phyloP scores from a whole-genome alignment of 129 eudicot species.

The Scalesia atractyloides region DNA sequence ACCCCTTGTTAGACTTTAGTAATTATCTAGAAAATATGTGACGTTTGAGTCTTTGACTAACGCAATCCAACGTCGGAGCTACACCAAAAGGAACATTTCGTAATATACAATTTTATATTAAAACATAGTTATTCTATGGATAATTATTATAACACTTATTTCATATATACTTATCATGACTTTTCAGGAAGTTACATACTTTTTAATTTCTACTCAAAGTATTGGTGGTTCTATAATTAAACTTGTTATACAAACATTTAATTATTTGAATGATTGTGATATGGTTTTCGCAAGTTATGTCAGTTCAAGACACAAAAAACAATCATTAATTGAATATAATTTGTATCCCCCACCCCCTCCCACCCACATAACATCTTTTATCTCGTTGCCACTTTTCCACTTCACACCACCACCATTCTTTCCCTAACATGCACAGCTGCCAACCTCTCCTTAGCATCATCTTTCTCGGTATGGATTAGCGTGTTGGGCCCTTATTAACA shows the following conservation, averaged over 20 bases:
- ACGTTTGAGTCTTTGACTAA: background rate
- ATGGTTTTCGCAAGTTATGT: background rate
- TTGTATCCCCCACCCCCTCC: background rate
- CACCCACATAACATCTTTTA: too few relatives aligned
- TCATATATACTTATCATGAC: too few relatives aligned
- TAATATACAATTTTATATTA: background rate
- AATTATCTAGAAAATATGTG: background rate
- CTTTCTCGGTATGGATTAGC: too few relatives aligned
- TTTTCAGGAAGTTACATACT: background rate
- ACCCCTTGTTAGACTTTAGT: conserved; percentile 8
- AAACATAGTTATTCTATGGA: background rate
- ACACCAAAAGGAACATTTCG: background rate
- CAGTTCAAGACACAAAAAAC: background rate
- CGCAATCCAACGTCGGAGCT: background rate
- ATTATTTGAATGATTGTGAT: background rate
- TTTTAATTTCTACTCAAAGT: background rate
- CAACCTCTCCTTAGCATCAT: too few relatives aligned
- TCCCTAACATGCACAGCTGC: too few relatives aligned
- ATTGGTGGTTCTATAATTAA: background rate
- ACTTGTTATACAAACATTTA: background rate
- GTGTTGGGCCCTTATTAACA: too few relatives aligned
- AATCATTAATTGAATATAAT: background rate
- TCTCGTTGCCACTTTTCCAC: too few relatives aligned
- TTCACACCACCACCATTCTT: too few relatives aligned
- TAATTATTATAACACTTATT: background rate